Base-by-base conservation (phyloP, 345 rosid genomes). In the Boechera divaricarpa region DNA sequence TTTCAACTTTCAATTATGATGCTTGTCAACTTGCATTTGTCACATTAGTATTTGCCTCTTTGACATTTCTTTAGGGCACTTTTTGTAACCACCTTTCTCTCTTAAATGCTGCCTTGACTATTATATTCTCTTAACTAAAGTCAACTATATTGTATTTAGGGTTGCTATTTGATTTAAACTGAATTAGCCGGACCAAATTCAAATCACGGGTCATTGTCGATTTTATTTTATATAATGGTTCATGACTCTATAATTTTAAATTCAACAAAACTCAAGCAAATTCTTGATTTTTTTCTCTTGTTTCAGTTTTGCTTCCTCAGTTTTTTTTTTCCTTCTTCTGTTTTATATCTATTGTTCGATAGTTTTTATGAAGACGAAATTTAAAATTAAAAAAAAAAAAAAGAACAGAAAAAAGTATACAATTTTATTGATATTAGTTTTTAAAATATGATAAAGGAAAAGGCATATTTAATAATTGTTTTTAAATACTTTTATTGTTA, bases 21-120 rank as follows among this genome's bases (percentile, higher is more conserved):
- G 38, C 41, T 4, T 16, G 48, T 66, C 54, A 53, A 52, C 53
- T 75, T 75, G 45, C 3, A 9, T 44, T 70, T 57, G 44, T 51
- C 29, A 51, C 55, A 2, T 51, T 7, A 51, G 28, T 18, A 12
- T 51, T 49, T 49, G 55, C 55, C 28, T 49, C 54, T 75, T 74
- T 47, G 39, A 52, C 38, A 9, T 4, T 29, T 39, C 55, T 49
- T 68, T 18, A 32, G 5, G 26, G 4, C 3, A 57, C 52, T 35
- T 66, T 65, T 47, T 13, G 55, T 69, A 28, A n/a, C 29, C 31
- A 33, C 38, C 61, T 21, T 16, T 68, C 29, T 59, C 53, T 11
- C 45, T 13, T 52, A 9, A 68, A 41, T 9, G 67, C 32, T 4
- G 38, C 63, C 39, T 68, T 61, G 63, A 61, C 48, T 41, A 51